Percentiles rank a stretch among this genome's conserved stretches.
Conservation (phyloP, 1,284 basidiomycete species). For the Erythrobasidium hasegawianum region DNA sequence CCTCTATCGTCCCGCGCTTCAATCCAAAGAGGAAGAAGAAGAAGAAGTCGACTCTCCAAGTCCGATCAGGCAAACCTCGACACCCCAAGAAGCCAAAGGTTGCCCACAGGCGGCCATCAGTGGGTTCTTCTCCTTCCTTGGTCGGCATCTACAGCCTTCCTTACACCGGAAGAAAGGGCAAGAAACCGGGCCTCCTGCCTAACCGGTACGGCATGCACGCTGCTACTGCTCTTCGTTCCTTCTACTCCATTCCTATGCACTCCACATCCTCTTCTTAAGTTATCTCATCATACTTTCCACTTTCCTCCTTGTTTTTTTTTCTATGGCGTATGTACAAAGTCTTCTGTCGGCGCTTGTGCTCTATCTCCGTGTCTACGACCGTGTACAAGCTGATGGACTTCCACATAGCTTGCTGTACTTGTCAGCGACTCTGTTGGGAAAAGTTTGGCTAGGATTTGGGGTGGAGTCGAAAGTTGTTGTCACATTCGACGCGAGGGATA, state of each 20-base stretch:
- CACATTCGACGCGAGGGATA: too few species aligned
- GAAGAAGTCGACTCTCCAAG: not conserved
- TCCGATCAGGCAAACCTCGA: not conserved
- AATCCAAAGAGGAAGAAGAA: constrained; percentile 1
- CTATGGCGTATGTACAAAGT: not conserved
- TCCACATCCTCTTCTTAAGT: not conserved
- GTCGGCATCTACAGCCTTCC: not conserved
- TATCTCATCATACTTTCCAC: too few species aligned
- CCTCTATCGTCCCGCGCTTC: not conserved
- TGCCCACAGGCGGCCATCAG: not conserved
- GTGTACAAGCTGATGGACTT: too few species aligned
- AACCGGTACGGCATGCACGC: not conserved
- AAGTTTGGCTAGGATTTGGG: too few species aligned
- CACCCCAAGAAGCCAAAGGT: not conserved
- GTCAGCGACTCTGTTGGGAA: too few species aligned
- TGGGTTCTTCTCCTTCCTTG: too few species aligned
- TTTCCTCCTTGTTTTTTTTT: not conserved
- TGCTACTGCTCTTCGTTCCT: not conserved
- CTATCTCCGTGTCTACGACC: too few species aligned
- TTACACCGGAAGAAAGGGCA: not conserved
- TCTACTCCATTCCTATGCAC: not conserved
- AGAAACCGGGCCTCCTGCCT: not conserved
- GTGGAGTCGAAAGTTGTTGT: too few species aligned
- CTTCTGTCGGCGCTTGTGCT: not conserved
- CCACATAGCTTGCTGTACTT: too few species aligned